phyloP scores from a whole-genome alignment of 495 filamentous ascomycete species.

The Aspergillus nanangensis region DNA sequence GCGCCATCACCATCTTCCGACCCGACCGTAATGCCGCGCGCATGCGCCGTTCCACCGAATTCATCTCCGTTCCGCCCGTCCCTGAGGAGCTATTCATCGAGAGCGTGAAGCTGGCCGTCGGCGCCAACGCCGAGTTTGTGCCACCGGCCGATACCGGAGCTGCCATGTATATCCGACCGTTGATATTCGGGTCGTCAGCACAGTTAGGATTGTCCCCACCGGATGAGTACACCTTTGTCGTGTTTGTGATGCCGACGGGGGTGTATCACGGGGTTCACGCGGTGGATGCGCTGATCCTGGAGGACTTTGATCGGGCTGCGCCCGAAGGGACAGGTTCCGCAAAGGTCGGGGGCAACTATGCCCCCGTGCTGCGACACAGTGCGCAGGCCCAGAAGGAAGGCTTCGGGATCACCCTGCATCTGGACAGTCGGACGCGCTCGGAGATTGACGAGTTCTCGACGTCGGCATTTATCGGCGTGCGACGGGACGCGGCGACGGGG shows the following conservation, averaged over 20 bases:
- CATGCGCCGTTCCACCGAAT: conserved; percentile 70
- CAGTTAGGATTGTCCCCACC: conserved; percentile 78
- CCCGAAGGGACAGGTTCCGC: conserved; percentile 49
- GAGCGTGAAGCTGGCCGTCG: conserved; percentile 73
- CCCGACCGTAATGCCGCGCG: conserved; percentile 75
- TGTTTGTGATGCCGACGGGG: conserved; percentile 80
- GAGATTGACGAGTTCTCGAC: conserved; percentile 92
- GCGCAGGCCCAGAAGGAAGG: conserved; percentile 68
- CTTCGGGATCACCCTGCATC: conserved; percentile 81
- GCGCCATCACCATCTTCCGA: conserved; percentile 72
- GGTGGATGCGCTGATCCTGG: conserved; percentile 72
- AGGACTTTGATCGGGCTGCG: conserved; percentile 56
- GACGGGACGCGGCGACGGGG: conserved; percentile 46
- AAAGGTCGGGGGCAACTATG: conserved; percentile 59
- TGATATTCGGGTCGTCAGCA: conserved; percentile 78
- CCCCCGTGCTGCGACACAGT: conserved; percentile 71
- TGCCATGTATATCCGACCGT: conserved; percentile 82
- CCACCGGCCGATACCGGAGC: conserved; percentile 80
- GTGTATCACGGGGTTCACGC: conserved; percentile 86
- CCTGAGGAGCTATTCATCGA: conserved; percentile 68
- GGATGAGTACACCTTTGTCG: conserved; percentile 82
- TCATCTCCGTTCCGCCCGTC: conserved; percentile 73
- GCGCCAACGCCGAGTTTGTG: conserved; percentile 80
- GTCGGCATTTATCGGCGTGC: conserved; percentile 75
- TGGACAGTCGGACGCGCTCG: conserved; percentile 73